Evolutionary conservation across 495 filamentous ascomycete genomes (phyloP).

Genomic region (Trichoderma orchidacearum): DNA sequence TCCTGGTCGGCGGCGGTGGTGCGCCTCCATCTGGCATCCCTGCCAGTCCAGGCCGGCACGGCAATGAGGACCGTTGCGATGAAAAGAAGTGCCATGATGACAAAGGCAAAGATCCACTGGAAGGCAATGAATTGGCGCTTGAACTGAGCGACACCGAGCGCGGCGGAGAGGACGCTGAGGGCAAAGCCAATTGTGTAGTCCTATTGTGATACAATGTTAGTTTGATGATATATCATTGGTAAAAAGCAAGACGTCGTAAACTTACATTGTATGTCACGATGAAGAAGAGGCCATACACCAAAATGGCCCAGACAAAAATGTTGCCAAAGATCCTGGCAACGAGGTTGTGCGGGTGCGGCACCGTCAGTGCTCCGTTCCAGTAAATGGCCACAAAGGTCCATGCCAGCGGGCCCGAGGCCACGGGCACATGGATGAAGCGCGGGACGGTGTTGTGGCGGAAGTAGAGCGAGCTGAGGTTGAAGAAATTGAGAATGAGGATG

Average conservation of each 20-base stretch:
- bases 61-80: slow-evolving; percentile 48
- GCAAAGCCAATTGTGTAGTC: slow-evolving; percentile 77
- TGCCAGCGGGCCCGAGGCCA: slow-evolving; percentile 63
- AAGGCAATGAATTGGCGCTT: slow-evolving; percentile 53
- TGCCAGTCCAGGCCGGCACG: slow-evolving; percentile 47
- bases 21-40: slow-evolving; percentile 19
- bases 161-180: slow-evolving; percentile 56
- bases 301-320: slow-evolving; percentile 70
- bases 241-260: not conserved
- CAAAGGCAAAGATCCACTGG: slow-evolving; percentile 87
- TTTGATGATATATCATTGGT: too few species aligned
- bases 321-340: slow-evolving; percentile 68
- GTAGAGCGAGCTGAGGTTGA: slow-evolving; percentile 64
- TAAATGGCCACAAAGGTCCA: slow-evolving; percentile 75
- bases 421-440: slow-evolving; percentile 57
- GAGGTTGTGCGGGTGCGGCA: slow-evolving; percentile 38
- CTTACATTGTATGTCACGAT: slow-evolving; percentile 47
- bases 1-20: slow-evolving; percentile 26
- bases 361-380: slow-evolving; percentile 75
- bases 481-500: slow-evolving; percentile 63
- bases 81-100: slow-evolving; percentile 64
- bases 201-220: too few species aligned
- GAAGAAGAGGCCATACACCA: slow-evolving; percentile 60
- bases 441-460: slow-evolving; percentile 59
- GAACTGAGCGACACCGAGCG: slow-evolving; percentile 67